Conservation (phyloP, 306 rosid species). For the Gillenia trifoliata region DNA sequence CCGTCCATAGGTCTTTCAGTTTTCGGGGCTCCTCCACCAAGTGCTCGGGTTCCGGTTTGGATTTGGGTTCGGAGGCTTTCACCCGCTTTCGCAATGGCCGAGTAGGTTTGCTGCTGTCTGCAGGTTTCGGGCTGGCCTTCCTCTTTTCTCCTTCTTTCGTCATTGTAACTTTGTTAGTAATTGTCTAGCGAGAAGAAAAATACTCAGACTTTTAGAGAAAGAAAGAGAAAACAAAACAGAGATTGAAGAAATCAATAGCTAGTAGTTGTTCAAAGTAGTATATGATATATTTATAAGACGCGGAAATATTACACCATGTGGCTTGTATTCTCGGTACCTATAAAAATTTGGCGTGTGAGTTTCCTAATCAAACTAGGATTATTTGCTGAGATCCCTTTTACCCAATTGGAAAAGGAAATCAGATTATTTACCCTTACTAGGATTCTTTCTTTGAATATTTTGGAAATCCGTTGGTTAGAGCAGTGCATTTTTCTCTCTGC, state of each 20-base stretch:
- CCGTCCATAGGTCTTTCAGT: slow-evolving; percentile 43
- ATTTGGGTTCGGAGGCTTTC: slow-evolving; percentile 25
- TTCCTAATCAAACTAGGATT: no score
- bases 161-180: slow-evolving; percentile 5
- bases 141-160: slow-evolving; percentile 41
- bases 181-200: neutral
- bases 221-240: neutral
- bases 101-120: neutral
- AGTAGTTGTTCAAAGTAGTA: no score
- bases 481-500: no score
- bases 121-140: slow-evolving; percentile 24
- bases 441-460: no score
- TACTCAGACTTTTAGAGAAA: neutral
- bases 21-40: slow-evolving; percentile 26
- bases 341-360: no score
- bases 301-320: no score
- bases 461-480: no score
- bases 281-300: no score
- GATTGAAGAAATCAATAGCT: neutral
- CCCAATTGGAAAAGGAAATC: no score
- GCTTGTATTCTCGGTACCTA: no score
- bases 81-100: neutral
- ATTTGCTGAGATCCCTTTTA: no score
- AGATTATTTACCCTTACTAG: no score
- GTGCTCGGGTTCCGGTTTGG: slow-evolving; percentile 18